Percentiles rank a stretch among this genome's conserved stretches.
These are phyloP conservation scores for Wickerhamiella kurtzmanii DNA, from an alignment of 805 yeast genomes.

Conservation along the genomic window DNA sequence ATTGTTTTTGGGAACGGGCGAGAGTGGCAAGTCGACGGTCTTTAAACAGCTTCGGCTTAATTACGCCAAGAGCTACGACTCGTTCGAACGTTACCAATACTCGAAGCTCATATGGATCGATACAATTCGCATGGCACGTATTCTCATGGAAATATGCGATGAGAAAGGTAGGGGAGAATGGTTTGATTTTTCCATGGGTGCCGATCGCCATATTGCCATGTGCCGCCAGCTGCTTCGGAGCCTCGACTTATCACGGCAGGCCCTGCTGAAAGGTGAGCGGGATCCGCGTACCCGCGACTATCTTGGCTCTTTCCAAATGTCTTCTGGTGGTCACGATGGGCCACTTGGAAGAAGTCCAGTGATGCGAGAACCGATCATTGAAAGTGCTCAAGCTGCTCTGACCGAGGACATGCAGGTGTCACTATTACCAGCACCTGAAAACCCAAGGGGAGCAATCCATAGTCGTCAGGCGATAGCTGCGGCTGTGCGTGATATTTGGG, in stretches of 20 bases:
- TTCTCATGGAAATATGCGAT: constrained; percentile 38
- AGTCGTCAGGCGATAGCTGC: constrained; percentile 39
- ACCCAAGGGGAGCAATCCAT: background rate
- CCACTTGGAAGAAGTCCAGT: too few species aligned
- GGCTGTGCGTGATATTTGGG: constrained; percentile 63
- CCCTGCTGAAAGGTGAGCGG: constrained; percentile 23
- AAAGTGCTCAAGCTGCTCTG: background rate
- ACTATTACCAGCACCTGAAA: background rate
- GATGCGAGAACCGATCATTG: background rate
- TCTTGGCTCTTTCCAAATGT: constrained; percentile 24
- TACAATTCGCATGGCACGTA: constrained; percentile 71
- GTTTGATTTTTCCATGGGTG: background rate
- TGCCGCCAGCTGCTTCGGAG: constrained; percentile 10
- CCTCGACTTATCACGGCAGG: constrained; percentile 22
- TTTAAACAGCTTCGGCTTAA: constrained; percentile 70
- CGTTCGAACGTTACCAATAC: constrained; percentile 67
- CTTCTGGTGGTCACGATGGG: too few species aligned
- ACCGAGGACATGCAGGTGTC: background rate
- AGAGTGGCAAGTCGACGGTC: constrained; percentile 68
- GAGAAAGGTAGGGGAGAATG: background rate
- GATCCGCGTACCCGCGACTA: constrained; percentile 48
- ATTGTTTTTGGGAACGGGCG: constrained; percentile 72
- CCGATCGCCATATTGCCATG: background rate
- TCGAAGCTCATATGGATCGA: constrained; percentile 88
- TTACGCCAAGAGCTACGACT: constrained; percentile 75